These are phyloP conservation scores for Nicotiana attenuata DNA, from an alignment of 257 asterid genomes.

Conservation along the genomic window DNA sequence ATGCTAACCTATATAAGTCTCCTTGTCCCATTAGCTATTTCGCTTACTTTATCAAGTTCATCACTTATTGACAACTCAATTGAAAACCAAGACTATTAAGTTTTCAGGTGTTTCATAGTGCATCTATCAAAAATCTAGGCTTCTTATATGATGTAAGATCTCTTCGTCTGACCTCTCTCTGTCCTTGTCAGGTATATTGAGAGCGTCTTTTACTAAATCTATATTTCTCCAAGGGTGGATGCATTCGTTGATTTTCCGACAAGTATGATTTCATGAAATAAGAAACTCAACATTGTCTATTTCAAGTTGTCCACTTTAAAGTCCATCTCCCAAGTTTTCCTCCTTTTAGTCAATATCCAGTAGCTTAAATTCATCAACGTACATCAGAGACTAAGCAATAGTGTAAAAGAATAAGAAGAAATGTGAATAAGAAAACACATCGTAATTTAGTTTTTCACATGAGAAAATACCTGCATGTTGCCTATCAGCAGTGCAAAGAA, in stretches of 20 bases:
- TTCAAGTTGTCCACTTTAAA: background rate
- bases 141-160: background rate
- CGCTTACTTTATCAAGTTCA: background rate
- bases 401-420: background rate
- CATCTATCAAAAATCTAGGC: too few relatives aligned
- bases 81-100: background rate
- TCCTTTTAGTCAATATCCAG: too few relatives aligned
- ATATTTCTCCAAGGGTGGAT: background rate
- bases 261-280: background rate
- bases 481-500: constrained; percentile 82
- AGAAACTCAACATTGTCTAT: background rate
- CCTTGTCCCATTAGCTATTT: background rate
- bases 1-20: background rate
- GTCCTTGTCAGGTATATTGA: background rate
- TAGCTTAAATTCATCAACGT: background rate
- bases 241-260: background rate
- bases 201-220: background rate
- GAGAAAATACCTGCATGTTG: constrained; percentile 68
- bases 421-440: background rate
- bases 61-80: background rate
- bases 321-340: background rate
- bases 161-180: background rate
- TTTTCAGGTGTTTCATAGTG: too few relatives aligned
- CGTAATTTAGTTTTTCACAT: background rate
- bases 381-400: background rate